These are phyloP conservation scores for Chalciporus pseudorubinellus DNA, from an alignment of 768 basidiomycete genomes.

Conservation along the genomic window DNA sequence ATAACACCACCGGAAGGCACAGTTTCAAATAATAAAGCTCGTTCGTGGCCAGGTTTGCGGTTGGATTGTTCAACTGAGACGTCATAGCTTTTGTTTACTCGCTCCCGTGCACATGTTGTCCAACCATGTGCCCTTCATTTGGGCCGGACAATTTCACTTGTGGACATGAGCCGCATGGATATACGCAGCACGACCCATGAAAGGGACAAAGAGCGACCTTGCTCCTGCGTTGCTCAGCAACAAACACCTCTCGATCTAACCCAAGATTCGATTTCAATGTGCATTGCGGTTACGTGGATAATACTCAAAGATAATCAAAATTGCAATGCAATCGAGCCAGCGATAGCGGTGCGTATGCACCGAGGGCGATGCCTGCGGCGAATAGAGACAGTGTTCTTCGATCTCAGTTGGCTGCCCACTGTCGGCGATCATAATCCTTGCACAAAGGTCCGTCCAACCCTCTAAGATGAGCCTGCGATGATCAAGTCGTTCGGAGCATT, in stretches of 20 bases:
- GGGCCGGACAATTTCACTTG: constrained; percentile 2
- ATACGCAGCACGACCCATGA: neutral
- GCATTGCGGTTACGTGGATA: neutral
- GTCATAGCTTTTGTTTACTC: constrained; percentile 14
- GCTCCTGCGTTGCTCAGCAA: neutral
- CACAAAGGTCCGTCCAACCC: neutral
- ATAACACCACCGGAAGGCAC: constrained; percentile 18
- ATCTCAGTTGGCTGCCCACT: neutral
- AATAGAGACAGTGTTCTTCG: neutral
- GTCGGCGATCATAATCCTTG: constrained; percentile 14
- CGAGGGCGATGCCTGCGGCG: neutral
- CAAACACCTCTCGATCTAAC: neutral
- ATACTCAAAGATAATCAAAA: neutral
- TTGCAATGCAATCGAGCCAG: neutral
- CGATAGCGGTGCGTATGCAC: neutral
- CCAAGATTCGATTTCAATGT: neutral
- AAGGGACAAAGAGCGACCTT: neutral
- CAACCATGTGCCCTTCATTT: constrained; percentile 25
- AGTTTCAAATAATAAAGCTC: constrained; percentile 19
- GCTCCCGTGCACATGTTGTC: constrained; percentile 16
- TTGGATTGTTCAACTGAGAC: constrained; percentile 10
- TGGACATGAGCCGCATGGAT: neutral
- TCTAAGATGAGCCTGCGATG: neutral
- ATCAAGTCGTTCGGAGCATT: neutral
- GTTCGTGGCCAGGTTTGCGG: constrained; percentile 1